Evolutionary conservation across 305 asterid species (phyloP), one percentile per base, ranked within the genome.

Genomic region (Stenogyne calaminthoides): DNA sequence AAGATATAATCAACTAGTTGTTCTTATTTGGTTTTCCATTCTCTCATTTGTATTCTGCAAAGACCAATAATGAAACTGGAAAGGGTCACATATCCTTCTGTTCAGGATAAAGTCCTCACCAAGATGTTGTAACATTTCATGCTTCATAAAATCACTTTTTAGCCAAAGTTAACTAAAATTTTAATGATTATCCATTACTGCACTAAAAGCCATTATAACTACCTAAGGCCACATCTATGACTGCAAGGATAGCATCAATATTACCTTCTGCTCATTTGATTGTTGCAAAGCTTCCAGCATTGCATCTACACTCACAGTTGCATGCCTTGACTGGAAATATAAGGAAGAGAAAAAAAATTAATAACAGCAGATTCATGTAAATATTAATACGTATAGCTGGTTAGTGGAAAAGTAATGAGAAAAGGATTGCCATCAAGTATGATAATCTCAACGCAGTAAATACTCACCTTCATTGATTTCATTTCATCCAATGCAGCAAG

Each of bases 401-500:
- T 40, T 64, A 20, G 25, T 44, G 10, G 20, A 15, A 37, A 14
- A 10, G 47, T 32, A 58, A 20, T 64, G 34, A 64, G 22, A 77
- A 25, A 59, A 55, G 4, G 0, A 16, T 22, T 19, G 16, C 9
- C 36, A 15, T 19, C n/a, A 42, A 54, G 56, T 59, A 51, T 67
- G 12, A 70, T 5, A 72, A 60, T 32, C 62, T 34, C 55, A 65
- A 63, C 8, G 25, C 51, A 69, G n/a, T 7, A 47, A 0, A 61
- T 20, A 72, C 73, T 71, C 76, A 89, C 97, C 95, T 82, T 89
- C 97, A 91, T 89, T 8, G 96, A 94, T 76, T 88, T 92, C 99
- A 94, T 86, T 80, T 92, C 99, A 73, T 90, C 98, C 82, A 92
- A 81, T 20, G 96, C 84, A 73, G 98, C 97, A 71, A 92, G 88